A percentile compares a stretch with the other conserved stretches of the same genome.
phyloP scores from a whole-genome alignment of 140 eudicot genomes.

The Bidens hawaiensis region DNA sequence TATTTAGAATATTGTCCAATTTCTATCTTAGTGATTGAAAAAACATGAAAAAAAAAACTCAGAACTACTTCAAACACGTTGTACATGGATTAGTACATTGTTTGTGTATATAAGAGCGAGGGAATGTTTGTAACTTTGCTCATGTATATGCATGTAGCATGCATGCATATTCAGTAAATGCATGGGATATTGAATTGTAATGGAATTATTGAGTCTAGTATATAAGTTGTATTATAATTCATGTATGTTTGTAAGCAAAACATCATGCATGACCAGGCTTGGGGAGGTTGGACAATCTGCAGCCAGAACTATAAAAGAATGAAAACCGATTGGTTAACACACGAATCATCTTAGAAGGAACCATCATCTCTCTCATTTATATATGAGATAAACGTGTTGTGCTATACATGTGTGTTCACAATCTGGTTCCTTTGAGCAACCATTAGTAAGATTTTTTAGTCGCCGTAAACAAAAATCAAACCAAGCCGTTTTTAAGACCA shows the following conservation, averaged over 20 bases:
- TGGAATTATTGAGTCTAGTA: not conserved
- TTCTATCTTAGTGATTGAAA: too few species aligned
- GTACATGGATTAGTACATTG: too few species aligned
- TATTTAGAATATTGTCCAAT: too few species aligned
- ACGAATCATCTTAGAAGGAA: constrained; percentile 28
- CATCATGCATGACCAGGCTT: constrained; percentile 32
- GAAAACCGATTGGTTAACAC: constrained; percentile 31
- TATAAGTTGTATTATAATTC: not conserved
- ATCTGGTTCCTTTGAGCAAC: too few species aligned
- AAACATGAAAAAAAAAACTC: too few species aligned
- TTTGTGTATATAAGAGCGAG: too few species aligned
- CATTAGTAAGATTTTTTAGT: too few species aligned
- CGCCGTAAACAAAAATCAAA: too few species aligned
- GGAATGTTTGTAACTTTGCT: not conserved
- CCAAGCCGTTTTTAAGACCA: too few species aligned
- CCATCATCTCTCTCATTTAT: constrained; percentile 18
- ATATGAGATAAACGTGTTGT: too few species aligned
- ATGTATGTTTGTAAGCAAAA: constrained; percentile 18
- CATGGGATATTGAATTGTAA: not conserved
- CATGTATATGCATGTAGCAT: not conserved
- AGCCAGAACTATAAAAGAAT: constrained; percentile 2
- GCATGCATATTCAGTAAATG: not conserved
- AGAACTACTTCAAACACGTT: too few species aligned
- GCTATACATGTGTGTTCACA: constrained; percentile 38
- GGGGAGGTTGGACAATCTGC: constrained; percentile 23